Evolutionary conservation across 768 basidiomycete species (phyloP), one percentile per base, ranked within the genome.

Genomic region (Naganishia kalamii): DNA sequence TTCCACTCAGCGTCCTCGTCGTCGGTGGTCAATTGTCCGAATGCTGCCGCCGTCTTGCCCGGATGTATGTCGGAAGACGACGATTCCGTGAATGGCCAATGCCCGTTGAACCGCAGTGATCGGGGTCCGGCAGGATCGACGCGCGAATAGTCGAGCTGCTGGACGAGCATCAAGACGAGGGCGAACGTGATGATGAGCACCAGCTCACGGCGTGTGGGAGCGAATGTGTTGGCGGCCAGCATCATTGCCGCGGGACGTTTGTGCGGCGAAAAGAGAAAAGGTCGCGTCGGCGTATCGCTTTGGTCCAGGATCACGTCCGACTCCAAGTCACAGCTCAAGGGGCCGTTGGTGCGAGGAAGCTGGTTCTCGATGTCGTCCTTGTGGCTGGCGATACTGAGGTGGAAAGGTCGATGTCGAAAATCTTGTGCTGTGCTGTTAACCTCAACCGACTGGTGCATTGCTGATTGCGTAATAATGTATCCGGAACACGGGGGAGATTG

Each of bases 181-280:
- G 89, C 75, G 11, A 86, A 84, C 70, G 87, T 84, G 37, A 89
- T 79, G 66, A 88, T 71, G 70, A 92, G 83, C 11, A 84, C 81
- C 33, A 87, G 70, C 78, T 92, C 91, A 68, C 90, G 85, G 69
- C 86, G 83, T 51, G 83, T 87, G 12, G 87, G 89, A 37, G 75
- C 37, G 12, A 57, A 40, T 23, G n/a, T 57, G 30, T 15, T 57
- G 12, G 54, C 11, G 13, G 54, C 21, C 27, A 35, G 15, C 11
- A 40, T 17, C 54, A 57, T 57, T 27, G 35, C 8, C 0, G 33
- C 19, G 21, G 15, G 23, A 37, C 21, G 21, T 17, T 57, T 57
- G 23, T 35, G 11, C 27, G 54, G 54, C 4, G 54, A 57, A 37
- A 57, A 57, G 21, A 57, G 37, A 25, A 23, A 40, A 25, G 12